phyloP scores from a whole-genome alignment of 768 basidiomycete genomes.

The Termitomyces heimii region DNA sequence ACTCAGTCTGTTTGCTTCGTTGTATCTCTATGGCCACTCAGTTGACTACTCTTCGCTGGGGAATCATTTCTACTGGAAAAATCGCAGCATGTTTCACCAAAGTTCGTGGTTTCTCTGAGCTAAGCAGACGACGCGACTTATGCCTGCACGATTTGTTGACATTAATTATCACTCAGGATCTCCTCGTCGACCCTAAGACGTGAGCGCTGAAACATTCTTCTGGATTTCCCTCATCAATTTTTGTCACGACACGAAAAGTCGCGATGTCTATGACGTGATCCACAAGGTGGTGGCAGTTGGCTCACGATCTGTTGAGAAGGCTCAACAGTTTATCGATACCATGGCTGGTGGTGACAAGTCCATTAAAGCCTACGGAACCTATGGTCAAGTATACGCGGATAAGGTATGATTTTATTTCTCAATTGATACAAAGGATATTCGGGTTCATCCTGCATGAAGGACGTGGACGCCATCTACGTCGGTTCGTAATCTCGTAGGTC shows the following conservation, averaged over 20 bases:
- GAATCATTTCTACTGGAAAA: slow-evolving; percentile 78
- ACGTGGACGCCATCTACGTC: slow-evolving; percentile 76
- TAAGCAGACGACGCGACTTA: not conserved
- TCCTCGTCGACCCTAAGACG: slow-evolving; percentile 72
- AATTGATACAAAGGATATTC: not conserved
- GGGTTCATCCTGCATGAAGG: slow-evolving; percentile 24
- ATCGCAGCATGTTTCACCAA: slow-evolving; percentile 67
- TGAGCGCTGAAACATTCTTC: slow-evolving; percentile 9
- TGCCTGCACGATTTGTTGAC: not conserved
- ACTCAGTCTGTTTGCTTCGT: not conserved
- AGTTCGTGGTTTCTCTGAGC: slow-evolving; percentile 27
- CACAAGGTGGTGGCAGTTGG: slow-evolving; percentile 75
- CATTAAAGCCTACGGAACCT: slow-evolving; percentile 67
- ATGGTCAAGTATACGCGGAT: slow-evolving; percentile 70
- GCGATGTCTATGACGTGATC: slow-evolving; percentile 54
- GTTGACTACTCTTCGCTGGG: slow-evolving; percentile 62
- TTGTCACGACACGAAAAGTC: slow-evolving; percentile 34
- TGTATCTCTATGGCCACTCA: slow-evolving; percentile 22
- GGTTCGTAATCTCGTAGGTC: slow-evolving; percentile 28
- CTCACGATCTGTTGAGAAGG: slow-evolving; percentile 64
- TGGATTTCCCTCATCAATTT: not conserved
- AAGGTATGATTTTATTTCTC: slow-evolving; percentile 34
- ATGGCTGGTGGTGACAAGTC: slow-evolving; percentile 42
- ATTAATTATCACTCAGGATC: slow-evolving; percentile 43
- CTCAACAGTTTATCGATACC: slow-evolving; percentile 59